Base-by-base conservation (phyloP, 768 basidiomycete species). In the Auricularia heimuer region DNA sequence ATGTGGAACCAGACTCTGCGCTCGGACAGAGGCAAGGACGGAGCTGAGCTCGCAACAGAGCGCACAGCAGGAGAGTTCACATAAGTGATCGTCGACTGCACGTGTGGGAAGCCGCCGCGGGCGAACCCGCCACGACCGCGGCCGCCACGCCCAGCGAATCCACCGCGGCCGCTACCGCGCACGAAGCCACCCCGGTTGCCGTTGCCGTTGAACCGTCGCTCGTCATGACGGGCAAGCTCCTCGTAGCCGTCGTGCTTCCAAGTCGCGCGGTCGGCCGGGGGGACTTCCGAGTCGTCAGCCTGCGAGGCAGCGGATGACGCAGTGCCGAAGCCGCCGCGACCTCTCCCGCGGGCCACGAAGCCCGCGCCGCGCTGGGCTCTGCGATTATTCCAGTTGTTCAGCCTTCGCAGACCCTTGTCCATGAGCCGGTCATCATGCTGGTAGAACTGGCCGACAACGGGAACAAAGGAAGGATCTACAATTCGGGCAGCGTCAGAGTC, bases 361-460 rank as follows among this genome's bases (percentile, higher is more conserved):
- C 34, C 34, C 4, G 56, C 56, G 21, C 56, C 56, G 34, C 56
- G 56, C 24, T 60, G 56, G 4, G 56, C 56, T 18, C 47, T 16
- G 18, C 47, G 14, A 51, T 51, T 51, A 18, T 51, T 51, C 92
- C 91, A 94, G 1, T 85, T 85, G 76, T 90, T 92, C 56, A 94
- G 75, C 71, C 87, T 88, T 51, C 92, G 84, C 51, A 92, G 75
- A 67, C 90, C 86, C 74, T 90, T 90, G 75, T 91, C 88, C 72
- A 92, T 78, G 64, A 94, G 77, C 60, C 94, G 87, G 73, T 96
- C 94, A 74, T 97, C 94, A 72, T 97, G 94, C 3, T 90, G 87
- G 93, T 92, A 97, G 72, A 97, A 97, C 67, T 88, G 88, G 64
- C 94, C 94, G 29, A 95, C 89, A 33, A 86, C 89, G 29, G 94